Evolutionary conservation across 2,329 filamentous ascomycete species (phyloP).

Genomic region (Chalara sp.): DNA sequence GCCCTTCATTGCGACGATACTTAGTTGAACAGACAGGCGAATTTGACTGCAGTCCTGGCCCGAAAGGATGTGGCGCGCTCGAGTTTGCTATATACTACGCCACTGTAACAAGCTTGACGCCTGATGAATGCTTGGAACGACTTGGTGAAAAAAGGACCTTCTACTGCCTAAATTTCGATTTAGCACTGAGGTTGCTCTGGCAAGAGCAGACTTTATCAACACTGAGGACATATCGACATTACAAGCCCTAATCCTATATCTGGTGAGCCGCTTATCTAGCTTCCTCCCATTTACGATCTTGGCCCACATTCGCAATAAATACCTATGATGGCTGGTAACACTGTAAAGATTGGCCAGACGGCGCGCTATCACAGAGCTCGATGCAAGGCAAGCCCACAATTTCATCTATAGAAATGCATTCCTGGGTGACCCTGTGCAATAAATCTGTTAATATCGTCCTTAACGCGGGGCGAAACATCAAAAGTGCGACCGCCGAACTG

Average conservation of each 20-base stretch:
- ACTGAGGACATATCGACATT: conserved; percentile 55
- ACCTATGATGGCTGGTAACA: background rate
- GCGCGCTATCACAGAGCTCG: no score
- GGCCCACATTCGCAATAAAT: background rate
- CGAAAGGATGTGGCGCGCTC: background rate
- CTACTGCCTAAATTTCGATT: conserved; percentile 7
- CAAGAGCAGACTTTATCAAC: conserved; percentile 51
- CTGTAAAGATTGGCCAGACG: conserved; percentile 1
- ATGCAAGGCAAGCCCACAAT: no score
- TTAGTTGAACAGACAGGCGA: background rate
- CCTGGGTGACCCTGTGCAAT: no score
- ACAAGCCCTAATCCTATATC: conserved; percentile 55
- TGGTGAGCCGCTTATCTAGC: conserved; percentile 35
- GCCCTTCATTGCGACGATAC: background rate
- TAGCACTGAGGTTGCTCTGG: conserved; percentile 9
- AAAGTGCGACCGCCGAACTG: no score
- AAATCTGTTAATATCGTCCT: no score
- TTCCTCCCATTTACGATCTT: background rate
- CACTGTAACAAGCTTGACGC: conserved; percentile 31
- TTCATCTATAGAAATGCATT: no score
- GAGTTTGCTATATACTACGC: background rate
- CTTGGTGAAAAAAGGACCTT: conserved; percentile 43
- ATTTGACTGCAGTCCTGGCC: background rate
- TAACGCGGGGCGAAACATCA: no score
- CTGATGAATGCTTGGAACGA: conserved; percentile 36